These are phyloP conservation scores for Dactylis glomerata DNA, from an alignment of 176 grass and related monocot species.

Conservation along the genomic window DNA sequence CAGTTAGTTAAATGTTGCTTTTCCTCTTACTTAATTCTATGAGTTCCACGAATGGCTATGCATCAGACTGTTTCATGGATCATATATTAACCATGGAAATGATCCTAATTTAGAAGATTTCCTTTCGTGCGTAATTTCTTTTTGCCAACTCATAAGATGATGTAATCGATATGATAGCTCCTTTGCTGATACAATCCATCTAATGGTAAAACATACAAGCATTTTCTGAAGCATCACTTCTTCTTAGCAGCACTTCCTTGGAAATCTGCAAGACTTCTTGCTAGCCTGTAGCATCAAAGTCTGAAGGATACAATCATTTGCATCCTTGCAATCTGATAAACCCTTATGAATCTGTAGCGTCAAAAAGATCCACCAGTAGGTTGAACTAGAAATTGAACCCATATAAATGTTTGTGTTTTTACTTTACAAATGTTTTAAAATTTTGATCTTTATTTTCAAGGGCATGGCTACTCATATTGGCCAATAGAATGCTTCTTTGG, in stretches of 20 bases:
- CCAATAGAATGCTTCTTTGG: background rate
- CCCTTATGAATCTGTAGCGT: background rate
- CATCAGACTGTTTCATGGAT: slow-evolving; percentile 11
- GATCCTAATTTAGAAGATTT: background rate
- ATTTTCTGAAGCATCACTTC: background rate
- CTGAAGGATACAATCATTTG: background rate
- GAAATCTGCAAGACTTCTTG: background rate
- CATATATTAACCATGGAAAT: background rate
- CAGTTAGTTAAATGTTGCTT: background rate
- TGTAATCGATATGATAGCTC: background rate
- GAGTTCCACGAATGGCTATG: background rate
- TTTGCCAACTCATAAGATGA: background rate
- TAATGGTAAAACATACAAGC: background rate
- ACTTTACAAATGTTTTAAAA: background rate
- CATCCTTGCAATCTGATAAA: background rate
- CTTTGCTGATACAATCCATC: background rate
- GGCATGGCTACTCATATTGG: background rate
- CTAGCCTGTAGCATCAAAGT: background rate
- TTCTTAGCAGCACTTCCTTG: background rate
- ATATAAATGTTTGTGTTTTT: background rate
- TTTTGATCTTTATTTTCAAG: background rate
- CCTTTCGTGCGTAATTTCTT: background rate
- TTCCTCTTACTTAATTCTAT: background rate
- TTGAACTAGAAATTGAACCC: background rate
- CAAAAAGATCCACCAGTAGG: background rate